Base-by-base conservation (phyloP, 1,284 basidiomycete species). In the Gomphus bonarii region DNA sequence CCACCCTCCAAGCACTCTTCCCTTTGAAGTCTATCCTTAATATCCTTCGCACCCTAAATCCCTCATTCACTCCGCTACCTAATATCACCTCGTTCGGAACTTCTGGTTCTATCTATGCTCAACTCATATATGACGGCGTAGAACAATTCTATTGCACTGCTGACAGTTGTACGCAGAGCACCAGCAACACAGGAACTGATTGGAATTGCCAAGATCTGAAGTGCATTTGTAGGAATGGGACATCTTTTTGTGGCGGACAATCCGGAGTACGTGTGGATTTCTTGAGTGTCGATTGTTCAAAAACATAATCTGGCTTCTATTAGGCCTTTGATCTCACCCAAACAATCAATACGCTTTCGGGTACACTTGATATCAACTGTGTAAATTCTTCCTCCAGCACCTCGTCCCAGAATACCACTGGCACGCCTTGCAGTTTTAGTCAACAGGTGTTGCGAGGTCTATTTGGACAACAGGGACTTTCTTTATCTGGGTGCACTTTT, bases 111-210 rank as follows among this genome's bases (percentile, higher is more conserved):
- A 72, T 79, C 9, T 85, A 77, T 62, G 87, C 87, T 0, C 88
- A 93, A 64, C 72, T 95, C 1, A 86, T 89, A 71, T 93, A 93
- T 69, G 75, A 78, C n/a, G 87, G 87, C 5, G 80, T 85, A 20
- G 90, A 92, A 66, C 87, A 89, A 65, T 95, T 95, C 71, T 88
- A 79, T 67, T 95, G 92, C 66, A 62, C 72, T 16, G 89, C 88
- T 0, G 73, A 80, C 60, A 73, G 75, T 4, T 95, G 93, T 69
- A 71, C 68, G 0, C 91, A 93, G 68, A 72, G 75, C 5, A 63
- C 75, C 35, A 63, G 65, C 28, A 64, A 65, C 28, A 72, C 68
- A 1, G 68, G 71, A 16, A 69, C 70, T 7, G 72, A 75, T 47
- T 94, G 84, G 84, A 72, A 70, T 11, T 95, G 92, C 63, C 72